Evolutionary conservation across 345 rosid genomes (phyloP).

Genomic region (Populus simonii): DNA sequence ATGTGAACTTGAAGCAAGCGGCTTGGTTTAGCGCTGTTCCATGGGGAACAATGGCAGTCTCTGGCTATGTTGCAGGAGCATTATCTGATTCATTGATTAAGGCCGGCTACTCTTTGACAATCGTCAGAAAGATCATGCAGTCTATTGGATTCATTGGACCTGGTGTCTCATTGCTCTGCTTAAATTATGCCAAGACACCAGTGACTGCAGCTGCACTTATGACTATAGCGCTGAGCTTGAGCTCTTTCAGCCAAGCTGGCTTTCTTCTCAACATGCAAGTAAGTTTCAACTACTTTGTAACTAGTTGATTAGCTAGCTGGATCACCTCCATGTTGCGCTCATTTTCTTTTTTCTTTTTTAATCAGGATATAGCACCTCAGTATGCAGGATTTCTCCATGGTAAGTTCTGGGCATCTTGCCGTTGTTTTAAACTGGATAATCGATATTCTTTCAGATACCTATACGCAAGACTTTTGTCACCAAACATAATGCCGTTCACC

Average conservation of each 20-base stretch:
- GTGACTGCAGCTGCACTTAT: conserved; percentile 53
- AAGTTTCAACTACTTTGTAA: conserved; percentile 22
- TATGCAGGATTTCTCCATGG: conserved; percentile 89
- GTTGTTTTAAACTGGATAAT: neutral
- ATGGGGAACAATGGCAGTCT: conserved; percentile 90
- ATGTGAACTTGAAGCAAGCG: conserved; percentile 87
- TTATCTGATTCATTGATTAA: conserved; percentile 63
- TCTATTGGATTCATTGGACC: conserved; percentile 91
- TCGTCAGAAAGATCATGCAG: conserved; percentile 92
- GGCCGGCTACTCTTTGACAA: conserved; percentile 70
- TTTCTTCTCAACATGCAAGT: conserved; percentile 95
- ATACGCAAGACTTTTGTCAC: neutral
- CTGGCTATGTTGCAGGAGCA: conserved; percentile 78
- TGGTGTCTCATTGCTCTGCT: conserved; percentile 70
- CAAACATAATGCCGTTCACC: neutral
- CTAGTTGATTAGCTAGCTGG: neutral
- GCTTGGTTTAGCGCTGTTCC: conserved; percentile 99
- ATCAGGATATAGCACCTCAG: conserved; percentile 93
- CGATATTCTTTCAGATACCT: neutral
- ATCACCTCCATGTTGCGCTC: neutral
- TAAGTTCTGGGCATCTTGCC: conserved; percentile 13
- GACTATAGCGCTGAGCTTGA: conserved; percentile 75
- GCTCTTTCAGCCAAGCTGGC: conserved; percentile 98
- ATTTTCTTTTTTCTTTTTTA: neutral
- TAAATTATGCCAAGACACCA: conserved; percentile 75